Evolutionary conservation across 495 filamentous ascomycete species (phyloP), one percentile per base, ranked within the genome.

Genomic region (Cudoniella acicularis): DNA sequence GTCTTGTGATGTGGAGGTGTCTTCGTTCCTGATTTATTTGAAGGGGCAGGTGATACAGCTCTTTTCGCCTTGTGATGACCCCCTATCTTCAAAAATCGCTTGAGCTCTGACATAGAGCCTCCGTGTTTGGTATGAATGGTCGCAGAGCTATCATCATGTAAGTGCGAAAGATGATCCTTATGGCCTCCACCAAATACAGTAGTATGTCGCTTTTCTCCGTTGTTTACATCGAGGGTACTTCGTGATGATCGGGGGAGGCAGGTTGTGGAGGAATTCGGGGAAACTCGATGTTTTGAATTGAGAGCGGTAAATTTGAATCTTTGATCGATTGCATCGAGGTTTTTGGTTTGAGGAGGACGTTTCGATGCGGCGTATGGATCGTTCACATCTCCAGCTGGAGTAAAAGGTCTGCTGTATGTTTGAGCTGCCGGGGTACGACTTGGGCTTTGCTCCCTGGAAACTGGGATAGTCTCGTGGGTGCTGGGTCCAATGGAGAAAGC

Each of bases 321-420:
- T 21, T 87, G 77, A 64, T 98, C 93, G 43, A 96, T 86, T 16
- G 72, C 72, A 48, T 85, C 78, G 17, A 86, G 74, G 59, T 87
- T 85, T 59, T 82, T 85, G 21, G 83, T 73, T 63, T 90, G 90
- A 3, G 86, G 85, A 21, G 85, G 85, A 17, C 92, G 86, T 65
- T 87, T 92, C 67, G 82, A 87, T 56, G 90, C 87, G 16, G 90
- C 88, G 70, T 96, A 96, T 8, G 93, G 92, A 67, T 98, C 92
- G 70, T 96, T 89, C 22, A 75, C 83, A 30, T 96, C 91, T 17
- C 88, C 91, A 10, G 83, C 77, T 2, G 91, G 92, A 42, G 90
- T 91, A 59, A 89, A 88, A 17, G 91, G 85, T 24, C 86, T 78
- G 20, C 78, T 80, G 57, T 82, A 83, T 55, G 77, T 80, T 43